Evolutionary conservation across 1,139 yeast species (phyloP).

Genomic region (Saccharomyces hybrid): DNA sequence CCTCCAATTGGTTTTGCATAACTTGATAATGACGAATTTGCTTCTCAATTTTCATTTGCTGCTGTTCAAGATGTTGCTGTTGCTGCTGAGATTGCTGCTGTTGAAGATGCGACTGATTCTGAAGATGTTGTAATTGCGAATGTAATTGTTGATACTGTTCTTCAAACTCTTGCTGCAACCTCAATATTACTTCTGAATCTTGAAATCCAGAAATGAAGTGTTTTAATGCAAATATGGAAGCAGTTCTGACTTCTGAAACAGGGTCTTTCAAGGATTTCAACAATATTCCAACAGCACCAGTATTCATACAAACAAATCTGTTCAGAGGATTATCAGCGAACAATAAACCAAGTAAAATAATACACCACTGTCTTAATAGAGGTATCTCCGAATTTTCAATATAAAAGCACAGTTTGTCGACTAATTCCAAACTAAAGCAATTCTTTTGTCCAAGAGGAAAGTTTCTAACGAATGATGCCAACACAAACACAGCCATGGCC

Average conservation of each 20-base stretch:
- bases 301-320: constrained; percentile 61
- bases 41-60: constrained; percentile 28
- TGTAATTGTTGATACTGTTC: constrained; percentile 30
- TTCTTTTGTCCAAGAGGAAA: constrained; percentile 74
- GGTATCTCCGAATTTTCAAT: constrained; percentile 75
- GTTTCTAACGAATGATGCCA: constrained; percentile 75
- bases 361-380: constrained; percentile 85
- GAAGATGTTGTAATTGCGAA: constrained; percentile 27
- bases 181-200: constrained; percentile 30
- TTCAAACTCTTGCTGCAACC: constrained; percentile 29
- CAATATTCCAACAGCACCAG: constrained; percentile 53
- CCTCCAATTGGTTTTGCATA: constrained; percentile 26
- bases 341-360: constrained; percentile 67
- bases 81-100: constrained; percentile 14
- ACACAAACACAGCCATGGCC: constrained; percentile 91
- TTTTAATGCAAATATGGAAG: constrained; percentile 68
- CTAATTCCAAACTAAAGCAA: constrained; percentile 67
- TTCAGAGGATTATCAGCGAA: constrained; percentile 73
- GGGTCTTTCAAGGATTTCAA: constrained; percentile 67
- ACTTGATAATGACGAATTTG: constrained; percentile 28
- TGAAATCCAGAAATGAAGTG: constrained; percentile 52
- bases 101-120: constrained; percentile 20
- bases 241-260: constrained; percentile 90
- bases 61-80: constrained; percentile 22
- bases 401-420: constrained; percentile 60